Conservation (phyloP, 768 basidiomycete species). For the Pleurotus platypus region DNA sequence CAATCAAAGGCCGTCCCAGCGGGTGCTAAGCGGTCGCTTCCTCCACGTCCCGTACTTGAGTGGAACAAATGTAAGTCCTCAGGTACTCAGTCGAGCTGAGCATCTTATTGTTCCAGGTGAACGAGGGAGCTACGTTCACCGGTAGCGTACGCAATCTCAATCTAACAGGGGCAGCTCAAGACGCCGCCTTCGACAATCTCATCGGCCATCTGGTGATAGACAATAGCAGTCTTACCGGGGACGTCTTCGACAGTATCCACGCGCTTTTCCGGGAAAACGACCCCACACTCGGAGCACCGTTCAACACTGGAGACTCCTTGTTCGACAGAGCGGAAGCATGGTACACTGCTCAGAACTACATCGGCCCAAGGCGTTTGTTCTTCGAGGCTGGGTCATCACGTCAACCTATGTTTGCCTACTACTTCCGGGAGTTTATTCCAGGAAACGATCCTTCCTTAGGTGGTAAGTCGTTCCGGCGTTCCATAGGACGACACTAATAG, state of each 20-base stretch:
- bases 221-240: slow-evolving; percentile 40
- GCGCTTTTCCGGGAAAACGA: slow-evolving; percentile 46
- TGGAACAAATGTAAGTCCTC: slow-evolving; percentile 46
- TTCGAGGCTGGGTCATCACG: slow-evolving; percentile 42
- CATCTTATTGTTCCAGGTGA: slow-evolving; percentile 29
- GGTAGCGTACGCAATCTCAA: slow-evolving; percentile 30
- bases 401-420: slow-evolving; percentile 51
- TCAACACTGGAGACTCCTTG: slow-evolving; percentile 57
- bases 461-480: slow-evolving; percentile 25
- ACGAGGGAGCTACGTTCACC: slow-evolving; percentile 50
- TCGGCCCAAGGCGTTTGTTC: slow-evolving; percentile 46
- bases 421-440: slow-evolving; percentile 55
- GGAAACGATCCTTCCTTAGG: slow-evolving; percentile 45
- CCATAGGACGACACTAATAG: background rate
- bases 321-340: slow-evolving; percentile 55
- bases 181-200: slow-evolving; percentile 41
- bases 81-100: background rate
- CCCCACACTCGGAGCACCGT: slow-evolving; percentile 41
- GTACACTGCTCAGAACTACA: slow-evolving; percentile 58
- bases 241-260: slow-evolving; percentile 36
- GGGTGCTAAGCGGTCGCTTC: slow-evolving; percentile 45
- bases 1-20: slow-evolving; percentile 39
- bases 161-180: slow-evolving; percentile 36
- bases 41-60: slow-evolving; percentile 49
- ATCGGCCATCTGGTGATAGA: slow-evolving; percentile 47